Evolutionary conservation across 2,329 filamentous ascomycete species (phyloP).

Genomic region (Simplicillium aogashimaense): DNA sequence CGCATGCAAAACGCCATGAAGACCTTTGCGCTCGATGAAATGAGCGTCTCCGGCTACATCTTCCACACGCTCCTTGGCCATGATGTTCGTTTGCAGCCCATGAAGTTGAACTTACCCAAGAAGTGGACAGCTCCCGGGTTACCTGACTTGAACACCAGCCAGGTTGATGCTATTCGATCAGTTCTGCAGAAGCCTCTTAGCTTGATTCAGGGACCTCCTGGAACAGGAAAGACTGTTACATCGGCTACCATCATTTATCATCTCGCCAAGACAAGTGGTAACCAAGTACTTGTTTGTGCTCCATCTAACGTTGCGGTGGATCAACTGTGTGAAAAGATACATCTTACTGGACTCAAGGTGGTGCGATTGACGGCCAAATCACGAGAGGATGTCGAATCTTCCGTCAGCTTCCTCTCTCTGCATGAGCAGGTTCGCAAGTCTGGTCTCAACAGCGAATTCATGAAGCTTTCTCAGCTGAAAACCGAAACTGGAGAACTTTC

Average conservation of each 20-base stretch:
- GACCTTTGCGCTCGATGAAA: constrained; percentile 94
- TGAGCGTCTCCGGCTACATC: constrained; percentile 97
- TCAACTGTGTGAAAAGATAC: constrained; percentile 94
- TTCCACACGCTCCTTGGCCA: constrained; percentile 95
- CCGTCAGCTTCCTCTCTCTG: constrained; percentile 86
- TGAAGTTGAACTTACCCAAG: constrained; percentile 92
- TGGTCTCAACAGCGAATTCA: constrained; percentile 87
- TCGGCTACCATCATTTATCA: constrained; percentile 99
- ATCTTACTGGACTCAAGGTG: constrained; percentile 88
- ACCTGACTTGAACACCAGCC: constrained; percentile 89
- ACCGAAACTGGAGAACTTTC: constrained; percentile 83
- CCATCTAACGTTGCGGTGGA: constrained; percentile 98
- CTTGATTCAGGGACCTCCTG: constrained; percentile 91
- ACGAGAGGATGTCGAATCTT: constrained; percentile 96
- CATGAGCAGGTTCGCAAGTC: constrained; percentile 98
- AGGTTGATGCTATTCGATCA: constrained; percentile 92
- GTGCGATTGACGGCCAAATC: constrained; percentile 98
- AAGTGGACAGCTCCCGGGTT: constrained; percentile 94
- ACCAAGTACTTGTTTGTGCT: constrained; percentile 91
- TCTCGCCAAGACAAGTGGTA: constrained; percentile 86
- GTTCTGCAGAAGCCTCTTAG: constrained; percentile 89
- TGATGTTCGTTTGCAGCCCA: constrained; percentile 85
- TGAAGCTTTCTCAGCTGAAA: constrained; percentile 89
- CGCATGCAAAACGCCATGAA: constrained; percentile 99
- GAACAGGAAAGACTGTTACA: constrained; percentile 96